Conservation (phyloP, 164 flowering plant genomes). For the Macadamia tetraphylla region DNA sequence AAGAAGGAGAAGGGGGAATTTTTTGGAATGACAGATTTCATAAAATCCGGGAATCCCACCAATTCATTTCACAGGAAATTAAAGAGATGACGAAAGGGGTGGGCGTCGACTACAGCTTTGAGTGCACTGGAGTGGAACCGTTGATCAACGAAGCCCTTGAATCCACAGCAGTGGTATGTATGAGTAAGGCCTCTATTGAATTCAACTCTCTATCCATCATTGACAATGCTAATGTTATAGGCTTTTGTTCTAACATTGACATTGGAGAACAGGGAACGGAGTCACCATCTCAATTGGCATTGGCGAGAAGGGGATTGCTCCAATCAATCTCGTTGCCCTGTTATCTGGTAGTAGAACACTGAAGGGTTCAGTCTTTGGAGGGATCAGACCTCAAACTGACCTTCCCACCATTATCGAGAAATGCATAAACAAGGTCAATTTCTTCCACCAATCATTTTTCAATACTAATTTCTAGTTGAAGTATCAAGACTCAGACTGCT, state of each 20-base stretch:
- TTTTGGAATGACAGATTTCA: slow-evolving; percentile 47
- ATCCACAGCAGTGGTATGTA: slow-evolving; percentile 43
- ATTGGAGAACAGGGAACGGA: slow-evolving; percentile 31
- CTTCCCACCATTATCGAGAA: slow-evolving; percentile 29
- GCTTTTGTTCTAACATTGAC: neutral
- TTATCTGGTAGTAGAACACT: slow-evolving; percentile 32
- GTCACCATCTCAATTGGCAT: slow-evolving; percentile 26
- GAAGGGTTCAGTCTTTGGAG: slow-evolving; percentile 42
- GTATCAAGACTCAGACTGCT: too few species aligned
- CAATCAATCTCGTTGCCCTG: slow-evolving; percentile 15
- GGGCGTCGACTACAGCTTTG: slow-evolving; percentile 53
- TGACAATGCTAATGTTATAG: neutral
- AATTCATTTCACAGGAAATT: slow-evolving; percentile 28
- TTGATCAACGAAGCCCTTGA: slow-evolving; percentile 33
- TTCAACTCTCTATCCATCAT: too few species aligned
- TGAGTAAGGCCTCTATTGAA: neutral
- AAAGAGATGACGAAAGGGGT: slow-evolving; percentile 38
- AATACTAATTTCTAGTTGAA: too few species aligned
- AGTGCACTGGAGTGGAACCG: slow-evolving; percentile 37
- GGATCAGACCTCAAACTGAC: slow-evolving; percentile 37
- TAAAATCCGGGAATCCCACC: slow-evolving; percentile 28
- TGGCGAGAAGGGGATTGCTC: neutral
- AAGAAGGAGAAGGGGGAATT: slow-evolving; percentile 29
- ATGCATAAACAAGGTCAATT: slow-evolving; percentile 38
- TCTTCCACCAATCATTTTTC: neutral